Evolutionary conservation across 2,329 filamentous ascomycete species (phyloP).

Genomic region (Hyphodiscus sp.): DNA sequence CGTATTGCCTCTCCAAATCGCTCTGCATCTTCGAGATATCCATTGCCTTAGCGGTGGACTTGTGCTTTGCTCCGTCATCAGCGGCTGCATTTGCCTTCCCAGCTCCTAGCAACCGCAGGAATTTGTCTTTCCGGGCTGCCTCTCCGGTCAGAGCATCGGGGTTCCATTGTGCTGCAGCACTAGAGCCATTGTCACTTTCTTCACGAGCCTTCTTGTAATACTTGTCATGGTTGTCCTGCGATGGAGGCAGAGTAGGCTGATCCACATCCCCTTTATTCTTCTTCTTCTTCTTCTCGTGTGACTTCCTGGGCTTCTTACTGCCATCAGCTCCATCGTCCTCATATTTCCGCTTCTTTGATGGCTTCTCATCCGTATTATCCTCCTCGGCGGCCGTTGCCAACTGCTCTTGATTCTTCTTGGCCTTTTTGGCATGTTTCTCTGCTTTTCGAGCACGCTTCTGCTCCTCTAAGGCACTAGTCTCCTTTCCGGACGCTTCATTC

Average conservation of each 20-base stretch:
- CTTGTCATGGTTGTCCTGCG: too few species aligned
- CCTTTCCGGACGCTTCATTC: conserved; percentile 1
- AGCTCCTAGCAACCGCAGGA: conserved; percentile 30
- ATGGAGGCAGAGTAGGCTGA: too few species aligned
- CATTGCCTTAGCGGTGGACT: conserved; percentile 5
- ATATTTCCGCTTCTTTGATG: conserved; percentile 2
- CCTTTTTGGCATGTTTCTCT: conserved; percentile 12
- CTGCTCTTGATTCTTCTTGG: neutral
- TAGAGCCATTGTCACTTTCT: neutral
- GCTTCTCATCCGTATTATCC: neutral
- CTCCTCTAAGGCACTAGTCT: neutral
- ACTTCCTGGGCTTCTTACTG: neutral
- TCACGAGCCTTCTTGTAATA: conserved; percentile 4
- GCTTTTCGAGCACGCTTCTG: conserved; percentile 6
- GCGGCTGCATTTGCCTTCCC: conserved; percentile 15
- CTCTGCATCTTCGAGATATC: conserved; percentile 26
- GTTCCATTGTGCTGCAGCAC: conserved; percentile 25
- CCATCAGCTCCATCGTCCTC: conserved; percentile 9
- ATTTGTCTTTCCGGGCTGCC: conserved; percentile 29
- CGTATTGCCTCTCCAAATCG: conserved; percentile 33
- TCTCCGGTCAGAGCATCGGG: conserved; percentile 27
- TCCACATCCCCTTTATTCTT: neutral
- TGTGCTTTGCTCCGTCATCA: conserved; percentile 1
- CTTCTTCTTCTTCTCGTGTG: conserved; percentile 5
- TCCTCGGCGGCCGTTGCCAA: neutral